Evolutionary conservation across 192 early-diverging fungal species (phyloP), one percentile per base, ranked within the genome.

Genomic region (Linnemannia hyalina): DNA sequence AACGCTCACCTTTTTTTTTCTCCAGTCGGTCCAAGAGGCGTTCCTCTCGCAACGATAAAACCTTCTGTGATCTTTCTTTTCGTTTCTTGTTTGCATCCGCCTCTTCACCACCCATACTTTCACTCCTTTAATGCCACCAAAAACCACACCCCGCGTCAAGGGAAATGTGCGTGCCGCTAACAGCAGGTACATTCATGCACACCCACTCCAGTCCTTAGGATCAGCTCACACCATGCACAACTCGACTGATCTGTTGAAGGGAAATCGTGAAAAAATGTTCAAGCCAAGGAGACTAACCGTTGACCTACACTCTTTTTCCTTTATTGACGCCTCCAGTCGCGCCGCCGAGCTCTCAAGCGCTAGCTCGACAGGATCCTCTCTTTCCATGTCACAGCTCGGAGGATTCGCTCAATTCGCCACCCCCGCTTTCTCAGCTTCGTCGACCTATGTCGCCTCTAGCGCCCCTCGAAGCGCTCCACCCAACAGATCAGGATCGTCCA

Each of bases 101-200:
- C 4, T 40, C 57, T 46, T 55, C 32, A 29, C n/a, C 68, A 9
- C 26, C 32, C 35, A 54, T 70, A 42, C 32, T 1, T 68, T 0
- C 46, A 44, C 41, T 0, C 26, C 77, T 26, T 23, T 63, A 44
- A 86, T 86, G 84, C 84, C 84, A 20, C 82, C 91, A 73, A 92
- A 92, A 76, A 95, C 93, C 55, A 88, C 91, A 54, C 90, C 93
- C 44, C 91, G 95, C 76, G 94, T 95, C 57, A 98, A 97, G 89
- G 96, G 96, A 72, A 97, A 96, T 81, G 90, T 94, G 68, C 93
- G 96, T 83, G 95, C 96, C 29, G 94, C 96, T 23, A 96, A 93
- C 80, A 96, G 95, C 93, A 96, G 96, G 96, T 97, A 93, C 74
- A 72, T 36, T 13, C n/a, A 74, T 36, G n/a, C n/a, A 44, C 10